Evolutionary conservation across 2,329 filamentous ascomycete genomes (phyloP), one percentile per base, ranked within the genome.

Genomic region (Nannizzia gypsea): DNA sequence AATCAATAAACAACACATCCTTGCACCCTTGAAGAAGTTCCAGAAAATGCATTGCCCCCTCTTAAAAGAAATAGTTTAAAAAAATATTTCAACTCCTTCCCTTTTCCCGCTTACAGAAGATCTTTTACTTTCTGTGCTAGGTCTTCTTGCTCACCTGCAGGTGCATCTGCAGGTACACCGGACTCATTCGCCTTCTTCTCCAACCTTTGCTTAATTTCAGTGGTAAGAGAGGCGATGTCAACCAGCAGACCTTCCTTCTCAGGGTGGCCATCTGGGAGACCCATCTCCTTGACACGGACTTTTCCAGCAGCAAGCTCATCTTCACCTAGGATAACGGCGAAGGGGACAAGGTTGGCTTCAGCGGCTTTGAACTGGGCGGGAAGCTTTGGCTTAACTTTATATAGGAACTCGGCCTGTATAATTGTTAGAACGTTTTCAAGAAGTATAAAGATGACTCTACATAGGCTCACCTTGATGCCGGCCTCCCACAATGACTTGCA

Each of bases 321-420:
- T 68, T 96, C 89, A 50, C 92, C 92, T 0, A 99, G 80, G 67
- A 97, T 93, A 56, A 97, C 81, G 6, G 86, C 89, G 69, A 95
- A 88, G 0, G 92, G 92, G 20, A 95, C 84, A 48, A 86, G 87
- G 60, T 83, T 85, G 56, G 78, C 76, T 71, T 96, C 91, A 9
- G 91, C 91, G 20, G 87, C 86, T 76, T 95, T 95, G 81, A 97
- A 97, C 72, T 97, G 92, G 63, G 86, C 82, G 11, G 84, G 87
- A 34, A 95, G 80, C 74, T 91, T 96, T 15, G 92, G 90, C 79
- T 95, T 96, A 65, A 86, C 82, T 76, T 96, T 97, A 78, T 89
- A 89, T 9, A 84, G 79, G 71, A 93, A 96, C 72, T 97, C 91
- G 61, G 91, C 87, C 81, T 83, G 60, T 31, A 31, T 5, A 17